Evolutionary conservation across 495 filamentous ascomycete species (phyloP), one percentile per base, ranked within the genome.

Genomic region (Podospora pseudopauciseta): DNA sequence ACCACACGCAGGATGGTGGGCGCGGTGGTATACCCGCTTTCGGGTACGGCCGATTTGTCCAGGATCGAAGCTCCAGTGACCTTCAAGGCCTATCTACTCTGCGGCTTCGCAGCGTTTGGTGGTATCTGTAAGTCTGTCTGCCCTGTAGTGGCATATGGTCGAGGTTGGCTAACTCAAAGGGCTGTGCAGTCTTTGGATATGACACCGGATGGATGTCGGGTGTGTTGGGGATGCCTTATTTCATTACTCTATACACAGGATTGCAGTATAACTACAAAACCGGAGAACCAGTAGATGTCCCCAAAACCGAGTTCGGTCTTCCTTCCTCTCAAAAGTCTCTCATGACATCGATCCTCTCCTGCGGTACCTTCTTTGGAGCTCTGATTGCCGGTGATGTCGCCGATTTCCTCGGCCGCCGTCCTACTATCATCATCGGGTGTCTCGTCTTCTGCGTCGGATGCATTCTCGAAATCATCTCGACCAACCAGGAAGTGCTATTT

Each of bases 301-400:
- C 74, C 39, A 44, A 66, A 44, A 65, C 59, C 39, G 62, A 68
- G 27, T 79, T 75, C 27, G 74, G 44, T 54, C 73, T 83, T 19
- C 76, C 70, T 0, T 73, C 77, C 23, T 69, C 72, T 7, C 72
- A 78, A 64, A 87, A 90, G 77, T 89, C 87, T 4, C 82, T 92
- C 59, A 92, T 91, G 74, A 88, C 87, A 39, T 90, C 89, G 23
- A 91, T 92, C 70, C 84, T 92, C 13, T 91, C 90, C 23, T 85
- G 83, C 69, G 90, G 90, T 66, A 92, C 90, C 60, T 92, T 92
- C 83, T 89, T 91, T 67, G 90, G 90, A 68, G 87, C 90, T 55
- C 77, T 92, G 59, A 82, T 90, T 44, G 88, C 87, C 26, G 89
- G 88, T 77, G 86, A 90, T 67, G 67, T 91, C 27, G 89, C 89